phyloP scores from a whole-genome alignment of 192 early-diverging fungal genomes.

The Entrophospora sp. region DNA sequence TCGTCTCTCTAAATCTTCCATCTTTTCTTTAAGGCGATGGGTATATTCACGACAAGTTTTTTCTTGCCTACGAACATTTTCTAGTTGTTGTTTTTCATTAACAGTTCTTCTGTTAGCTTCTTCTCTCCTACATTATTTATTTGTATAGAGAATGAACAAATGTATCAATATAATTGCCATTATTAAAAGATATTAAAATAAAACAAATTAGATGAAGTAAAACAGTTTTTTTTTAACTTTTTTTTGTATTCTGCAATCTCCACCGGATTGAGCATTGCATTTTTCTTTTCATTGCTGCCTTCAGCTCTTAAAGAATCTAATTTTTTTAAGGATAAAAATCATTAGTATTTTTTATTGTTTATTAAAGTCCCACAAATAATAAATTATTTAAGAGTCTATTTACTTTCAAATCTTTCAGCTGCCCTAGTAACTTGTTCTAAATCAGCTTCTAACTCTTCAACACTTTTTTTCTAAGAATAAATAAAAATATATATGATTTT shows the following conservation, averaged over 20 bases:
- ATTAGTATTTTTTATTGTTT: background rate
- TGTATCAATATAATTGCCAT: background rate
- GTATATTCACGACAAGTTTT: conserved; percentile 56
- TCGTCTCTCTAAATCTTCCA: conserved; percentile 39
- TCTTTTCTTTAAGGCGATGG: conserved; percentile 47
- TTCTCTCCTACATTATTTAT: conserved; percentile 48
- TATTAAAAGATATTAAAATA: too few relatives aligned
- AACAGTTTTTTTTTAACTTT: conserved; percentile 20
- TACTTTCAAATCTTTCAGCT: conserved; percentile 42
- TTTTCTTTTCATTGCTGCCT: conserved; percentile 9
- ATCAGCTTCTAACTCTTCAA: conserved; percentile 46
- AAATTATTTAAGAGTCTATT: too few relatives aligned
- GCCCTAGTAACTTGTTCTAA: conserved; percentile 42
- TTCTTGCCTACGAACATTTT: conserved; percentile 55
- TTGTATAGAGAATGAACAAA: background rate
- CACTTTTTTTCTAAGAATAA: conserved; percentile 23
- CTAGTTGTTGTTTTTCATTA: conserved; percentile 59
- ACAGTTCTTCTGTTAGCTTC: conserved; percentile 57
- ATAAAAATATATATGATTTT: conserved; percentile 14
- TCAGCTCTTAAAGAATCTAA: conserved; percentile 8
- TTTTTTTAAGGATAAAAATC: background rate
- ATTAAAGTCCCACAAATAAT: background rate
- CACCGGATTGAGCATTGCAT: conserved; percentile 16
- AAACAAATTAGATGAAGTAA: too few relatives aligned
- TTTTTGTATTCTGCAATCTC: conserved; percentile 31